Conservation (phyloP, 805 yeast genomes). For the Candida jianshihensis region DNA sequence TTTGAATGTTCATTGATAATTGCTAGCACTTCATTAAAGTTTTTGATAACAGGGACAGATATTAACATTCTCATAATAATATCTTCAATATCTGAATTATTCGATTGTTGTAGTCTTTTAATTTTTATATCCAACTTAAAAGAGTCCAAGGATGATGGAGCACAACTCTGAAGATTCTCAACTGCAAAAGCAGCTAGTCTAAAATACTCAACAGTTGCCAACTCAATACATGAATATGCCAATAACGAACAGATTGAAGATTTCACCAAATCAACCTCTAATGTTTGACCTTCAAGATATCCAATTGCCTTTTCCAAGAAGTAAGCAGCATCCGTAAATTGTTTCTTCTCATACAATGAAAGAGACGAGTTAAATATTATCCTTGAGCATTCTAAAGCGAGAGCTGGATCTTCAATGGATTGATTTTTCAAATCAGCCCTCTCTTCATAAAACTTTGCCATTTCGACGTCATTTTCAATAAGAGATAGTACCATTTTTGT, state of each 20-base stretch:
- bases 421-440: slow-evolving; percentile 19
- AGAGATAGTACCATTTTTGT: slow-evolving; percentile 27
- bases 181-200: slow-evolving; percentile 18
- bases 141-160: slow-evolving; percentile 24
- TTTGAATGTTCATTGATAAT: slow-evolving; percentile 24
- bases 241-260: slow-evolving; percentile 21
- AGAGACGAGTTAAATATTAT: slow-evolving; percentile 27
- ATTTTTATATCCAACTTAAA: slow-evolving; percentile 24
- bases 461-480: slow-evolving; percentile 25
- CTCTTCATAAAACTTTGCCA: slow-evolving; percentile 29
- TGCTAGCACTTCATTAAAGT: slow-evolving; percentile 20
- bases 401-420: slow-evolving; percentile 7
- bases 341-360: slow-evolving; percentile 10
- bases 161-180: slow-evolving; percentile 20
- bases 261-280: slow-evolving; percentile 16
- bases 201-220: slow-evolving; percentile 8
- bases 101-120: slow-evolving; percentile 9
- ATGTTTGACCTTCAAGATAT: slow-evolving; percentile 8
- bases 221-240: slow-evolving; percentile 22
- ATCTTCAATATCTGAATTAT: slow-evolving; percentile 19
- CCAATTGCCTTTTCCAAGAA: slow-evolving; percentile 14
- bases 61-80: slow-evolving; percentile 30
- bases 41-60: slow-evolving; percentile 19
- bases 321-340: slow-evolving; percentile 6
- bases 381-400: slow-evolving; percentile 25